phyloP scores from a whole-genome alignment of 2,329 filamentous ascomycete species.

The Monilinia polystroma region DNA sequence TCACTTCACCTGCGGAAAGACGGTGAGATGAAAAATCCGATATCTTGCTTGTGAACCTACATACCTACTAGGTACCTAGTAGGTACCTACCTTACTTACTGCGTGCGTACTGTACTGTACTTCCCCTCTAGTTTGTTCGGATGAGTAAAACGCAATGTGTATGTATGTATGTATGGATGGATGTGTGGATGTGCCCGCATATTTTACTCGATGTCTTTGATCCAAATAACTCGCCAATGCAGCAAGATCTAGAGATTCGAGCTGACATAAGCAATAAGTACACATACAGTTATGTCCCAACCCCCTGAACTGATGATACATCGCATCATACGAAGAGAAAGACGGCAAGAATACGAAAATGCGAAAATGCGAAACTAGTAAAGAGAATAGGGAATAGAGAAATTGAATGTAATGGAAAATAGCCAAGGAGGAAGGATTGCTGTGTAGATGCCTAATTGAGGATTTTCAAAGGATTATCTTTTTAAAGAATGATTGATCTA shows the following conservation, averaged over 20 bases:
- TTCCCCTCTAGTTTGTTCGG: background rate
- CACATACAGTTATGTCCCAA: background rate
- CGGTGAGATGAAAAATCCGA: constrained; percentile 17
- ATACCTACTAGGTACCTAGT: no score
- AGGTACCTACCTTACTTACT: background rate
- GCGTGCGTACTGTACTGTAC: background rate
- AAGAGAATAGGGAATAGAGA: background rate
- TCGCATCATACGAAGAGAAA: background rate
- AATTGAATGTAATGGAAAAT: background rate
- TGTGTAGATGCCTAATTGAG: background rate
- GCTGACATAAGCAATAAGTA: background rate
- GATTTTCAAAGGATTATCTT: background rate
- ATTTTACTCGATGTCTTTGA: constrained; percentile 5
- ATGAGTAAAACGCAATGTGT: constrained; percentile 7
- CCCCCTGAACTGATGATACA: constrained; percentile 7
- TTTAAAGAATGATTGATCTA: background rate
- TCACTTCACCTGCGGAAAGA: constrained; percentile 12
- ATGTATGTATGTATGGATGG: background rate
- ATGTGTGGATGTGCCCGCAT: background rate
- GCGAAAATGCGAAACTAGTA: background rate
- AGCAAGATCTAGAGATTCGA: background rate
- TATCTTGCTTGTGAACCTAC: background rate
- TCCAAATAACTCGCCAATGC: constrained; percentile 1
- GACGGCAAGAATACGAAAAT: no score
- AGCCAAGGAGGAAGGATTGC: background rate